Evolutionary conservation across 108 stramenopile genomes (phyloP), one percentile per base, ranked within the genome.

Genomic region (Nitzschia inconspicua): DNA sequence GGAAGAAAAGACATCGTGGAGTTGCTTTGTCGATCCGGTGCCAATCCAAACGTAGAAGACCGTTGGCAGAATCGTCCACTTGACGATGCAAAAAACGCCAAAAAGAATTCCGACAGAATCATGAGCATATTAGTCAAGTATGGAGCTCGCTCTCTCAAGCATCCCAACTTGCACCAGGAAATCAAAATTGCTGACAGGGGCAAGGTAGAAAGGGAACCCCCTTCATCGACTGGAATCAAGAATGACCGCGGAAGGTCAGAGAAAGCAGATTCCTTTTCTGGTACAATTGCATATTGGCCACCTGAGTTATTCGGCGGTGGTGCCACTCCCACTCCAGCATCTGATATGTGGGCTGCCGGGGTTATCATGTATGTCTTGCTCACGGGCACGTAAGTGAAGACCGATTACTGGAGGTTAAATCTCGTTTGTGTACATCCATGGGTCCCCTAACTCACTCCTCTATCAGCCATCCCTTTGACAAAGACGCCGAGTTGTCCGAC

Each of bases 361-460:
- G 93, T 96, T n/a, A 93, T 96, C 42, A 63, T 80, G 8, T 96
- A 86, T 77, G 94, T 93, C 25, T 39, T 96, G 26, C 47, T 96
- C 16, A 91, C 84, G 6, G 92, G 92, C 20, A 55, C 61, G n/a
- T n/a, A n/a, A n/a, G 22, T 22, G 8, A 23, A 23, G n/a, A n/a
- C n/a, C n/a, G n/a, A n/a, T n/a, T n/a, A n/a, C n/a, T n/a, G n/a
- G n/a, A n/a, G n/a, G n/a, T n/a, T n/a, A n/a, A n/a, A n/a, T n/a
- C n/a, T n/a, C n/a, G n/a, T n/a, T n/a, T n/a, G n/a, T n/a, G n/a
- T n/a, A n/a, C n/a, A n/a, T n/a, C n/a, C n/a, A n/a, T n/a, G n/a
- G n/a, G n/a, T n/a, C n/a, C n/a, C n/a, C n/a, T n/a, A n/a, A n/a
- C n/a, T n/a, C n/a, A n/a, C n/a, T n/a, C n/a, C n/a, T n/a, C n/a